phyloP scores from a whole-genome alignment of 805 yeast species.

The Alloascoidea africana region DNA sequence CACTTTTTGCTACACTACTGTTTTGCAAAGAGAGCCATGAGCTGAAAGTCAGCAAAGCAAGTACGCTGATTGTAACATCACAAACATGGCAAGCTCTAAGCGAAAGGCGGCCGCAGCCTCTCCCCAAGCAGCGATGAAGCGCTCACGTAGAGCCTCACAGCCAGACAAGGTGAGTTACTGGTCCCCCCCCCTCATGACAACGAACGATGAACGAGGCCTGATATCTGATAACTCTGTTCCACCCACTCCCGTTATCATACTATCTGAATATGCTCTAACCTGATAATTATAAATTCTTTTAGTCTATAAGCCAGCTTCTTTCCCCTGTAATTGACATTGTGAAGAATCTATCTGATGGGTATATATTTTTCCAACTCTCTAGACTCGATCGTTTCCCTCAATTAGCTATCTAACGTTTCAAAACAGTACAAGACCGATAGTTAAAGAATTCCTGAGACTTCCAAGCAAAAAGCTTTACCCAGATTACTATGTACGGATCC shows the following conservation, averaged over 20 bases:
- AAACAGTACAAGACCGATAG: conserved; percentile 14
- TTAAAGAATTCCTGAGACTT: conserved; percentile 45
- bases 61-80: too few relatives aligned
- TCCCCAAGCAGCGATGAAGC: background rate
- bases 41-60: too few relatives aligned
- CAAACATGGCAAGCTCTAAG: background rate
- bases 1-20: too few relatives aligned
- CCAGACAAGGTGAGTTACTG: background rate
- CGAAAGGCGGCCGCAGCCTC: background rate
- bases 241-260: too few relatives aligned
- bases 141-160: background rate
- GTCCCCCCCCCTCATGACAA: background rate
- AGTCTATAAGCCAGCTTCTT: background rate
- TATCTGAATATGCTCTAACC: too few relatives aligned
- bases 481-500: conserved; percentile 57
- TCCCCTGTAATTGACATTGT: conserved; percentile 1
- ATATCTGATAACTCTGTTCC: too few relatives aligned
- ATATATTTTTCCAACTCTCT: background rate
- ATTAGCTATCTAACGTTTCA: background rate
- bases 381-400: background rate
- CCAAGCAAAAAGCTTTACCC: conserved; percentile 69
- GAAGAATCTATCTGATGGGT: background rate
- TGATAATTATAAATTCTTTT: too few relatives aligned
- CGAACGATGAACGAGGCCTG: too few relatives aligned
- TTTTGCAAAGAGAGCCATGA: too few relatives aligned